A percentile compares a stretch with the other conserved stretches of the same genome.
phyloP scores from a whole-genome alignment of 2,329 filamentous ascomycete genomes.

The Arthrobotrys megalospora region DNA sequence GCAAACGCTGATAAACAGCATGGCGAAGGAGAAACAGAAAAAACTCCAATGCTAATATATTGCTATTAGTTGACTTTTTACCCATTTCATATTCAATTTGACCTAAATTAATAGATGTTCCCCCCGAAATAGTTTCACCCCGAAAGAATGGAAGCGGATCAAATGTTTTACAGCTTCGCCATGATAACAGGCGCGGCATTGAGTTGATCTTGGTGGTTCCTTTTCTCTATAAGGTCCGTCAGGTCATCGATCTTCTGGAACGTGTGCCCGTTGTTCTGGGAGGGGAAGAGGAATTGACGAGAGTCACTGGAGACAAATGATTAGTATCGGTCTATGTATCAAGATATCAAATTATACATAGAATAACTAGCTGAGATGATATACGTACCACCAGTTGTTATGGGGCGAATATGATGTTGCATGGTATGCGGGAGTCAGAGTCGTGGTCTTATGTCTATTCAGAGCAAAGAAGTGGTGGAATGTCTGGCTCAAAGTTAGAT shows the following conservation, averaged over 20 bases:
- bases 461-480: conserved; percentile 8
- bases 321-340: background rate
- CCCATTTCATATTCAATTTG: background rate
- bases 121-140: background rate
- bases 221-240: background rate
- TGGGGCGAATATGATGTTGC: conserved; percentile 5
- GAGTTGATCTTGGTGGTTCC: background rate
- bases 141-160: background rate
- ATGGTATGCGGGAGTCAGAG: conserved; percentile 6
- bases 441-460: conserved; percentile 5
- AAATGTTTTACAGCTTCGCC: conserved; percentile 4
- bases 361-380: background rate
- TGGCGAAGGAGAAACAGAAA: background rate
- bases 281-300: background rate
- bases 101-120: background rate
- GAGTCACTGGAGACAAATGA: background rate
- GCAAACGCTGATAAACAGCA: no score
- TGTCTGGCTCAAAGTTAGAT: background rate
- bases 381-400: conserved; percentile 5
- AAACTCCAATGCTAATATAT: conserved; percentile 7
- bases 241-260: conserved; percentile 2
- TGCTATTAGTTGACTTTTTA: background rate
- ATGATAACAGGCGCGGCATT: background rate
- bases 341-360: no score
- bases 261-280: background rate